Percentiles rank a stretch among this genome's conserved stretches.
These are phyloP conservation scores for Phytopythium boreale DNA, from an alignment of 352 stramenopile genomes.

Conservation along the genomic window DNA sequence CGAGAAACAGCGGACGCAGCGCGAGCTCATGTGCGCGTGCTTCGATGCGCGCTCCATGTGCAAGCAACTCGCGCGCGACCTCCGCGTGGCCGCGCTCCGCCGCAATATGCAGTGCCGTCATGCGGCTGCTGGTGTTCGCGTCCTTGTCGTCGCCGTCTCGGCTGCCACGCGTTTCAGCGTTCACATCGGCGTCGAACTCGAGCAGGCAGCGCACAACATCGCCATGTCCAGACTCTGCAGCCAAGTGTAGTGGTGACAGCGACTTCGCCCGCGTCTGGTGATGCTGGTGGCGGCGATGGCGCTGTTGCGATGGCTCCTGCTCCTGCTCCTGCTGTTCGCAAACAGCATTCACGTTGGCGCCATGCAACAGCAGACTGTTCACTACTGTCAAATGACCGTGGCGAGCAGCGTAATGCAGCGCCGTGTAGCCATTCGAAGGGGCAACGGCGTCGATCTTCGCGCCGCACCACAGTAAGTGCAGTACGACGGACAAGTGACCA, in stretches of 20 bases:
- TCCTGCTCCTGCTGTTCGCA: constrained; percentile 26
- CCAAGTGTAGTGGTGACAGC: constrained; percentile 40
- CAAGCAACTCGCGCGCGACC: constrained; percentile 38
- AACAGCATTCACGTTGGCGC: constrained; percentile 43
- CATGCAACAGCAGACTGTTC: constrained; percentile 52
- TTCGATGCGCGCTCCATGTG: constrained; percentile 40
- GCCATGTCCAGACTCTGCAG: constrained; percentile 42
- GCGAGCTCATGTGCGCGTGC: constrained; percentile 31
- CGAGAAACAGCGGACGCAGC: constrained; percentile 45
- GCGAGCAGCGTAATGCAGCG: constrained; percentile 49
- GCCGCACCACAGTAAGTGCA: constrained; percentile 46
- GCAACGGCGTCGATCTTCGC: constrained; percentile 40
- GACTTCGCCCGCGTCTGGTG: neutral
- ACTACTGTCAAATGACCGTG: constrained; percentile 52
- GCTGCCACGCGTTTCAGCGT: constrained; percentile 34
- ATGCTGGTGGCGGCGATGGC: neutral
- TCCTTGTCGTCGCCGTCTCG: neutral
- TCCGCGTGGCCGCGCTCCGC: constrained; percentile 39
- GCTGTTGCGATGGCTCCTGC: constrained; percentile 6
- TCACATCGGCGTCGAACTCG: constrained; percentile 45
- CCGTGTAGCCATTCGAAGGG: constrained; percentile 38
- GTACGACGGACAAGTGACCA: constrained; percentile 42
- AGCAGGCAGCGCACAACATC: constrained; percentile 51
- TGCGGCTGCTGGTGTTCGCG: constrained; percentile 14
- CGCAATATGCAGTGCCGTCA: constrained; percentile 56